Percentiles rank a stretch among this genome's conserved stretches.
Conservation (phyloP, 768 basidiomycete genomes). For the Hygrocybe coccinea region DNA sequence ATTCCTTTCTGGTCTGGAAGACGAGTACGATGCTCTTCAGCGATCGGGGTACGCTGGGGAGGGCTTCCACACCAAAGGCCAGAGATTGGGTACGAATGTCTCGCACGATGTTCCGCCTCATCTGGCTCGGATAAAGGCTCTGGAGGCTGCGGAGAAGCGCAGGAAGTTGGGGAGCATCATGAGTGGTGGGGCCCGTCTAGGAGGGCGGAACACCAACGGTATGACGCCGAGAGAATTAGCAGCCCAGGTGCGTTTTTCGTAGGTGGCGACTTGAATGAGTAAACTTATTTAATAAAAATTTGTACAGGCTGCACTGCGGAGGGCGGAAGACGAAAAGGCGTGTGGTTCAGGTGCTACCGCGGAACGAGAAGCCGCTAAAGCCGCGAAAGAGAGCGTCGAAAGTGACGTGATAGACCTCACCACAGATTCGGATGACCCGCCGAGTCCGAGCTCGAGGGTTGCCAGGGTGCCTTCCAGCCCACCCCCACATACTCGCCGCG, state of each 20-base stretch:
- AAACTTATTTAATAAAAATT: conserved; percentile 3
- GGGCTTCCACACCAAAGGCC: conserved; percentile 80
- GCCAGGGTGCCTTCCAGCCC: conserved; percentile 18
- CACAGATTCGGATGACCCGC: conserved; percentile 34
- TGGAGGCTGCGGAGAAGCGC: conserved; percentile 79
- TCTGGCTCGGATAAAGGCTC: conserved; percentile 58
- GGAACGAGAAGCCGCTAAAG: conserved; percentile 61
- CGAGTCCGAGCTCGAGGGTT: conserved; percentile 33
- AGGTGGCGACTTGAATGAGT: background rate
- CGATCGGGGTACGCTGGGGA: conserved; percentile 84
- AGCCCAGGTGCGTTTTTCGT: conserved; percentile 48
- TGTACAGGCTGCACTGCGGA: conserved; percentile 77
- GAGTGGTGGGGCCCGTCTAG: conserved; percentile 56
- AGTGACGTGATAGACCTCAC: conserved; percentile 61
- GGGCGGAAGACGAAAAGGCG: conserved; percentile 65
- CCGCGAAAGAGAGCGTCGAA: conserved; percentile 59
- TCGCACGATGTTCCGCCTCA: conserved; percentile 67
- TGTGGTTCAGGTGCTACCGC: conserved; percentile 60
- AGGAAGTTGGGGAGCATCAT: conserved; percentile 40
- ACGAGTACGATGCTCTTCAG: conserved; percentile 78
- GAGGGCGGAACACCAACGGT: conserved; percentile 41
- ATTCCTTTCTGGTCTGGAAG: conserved; percentile 64
- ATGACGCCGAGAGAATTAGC: conserved; percentile 68
- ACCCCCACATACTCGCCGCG: conserved; percentile 20
- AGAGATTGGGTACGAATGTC: conserved; percentile 58